phyloP scores from a whole-genome alignment of 106 monocot species.

The Cymbidium sinense region DNA sequence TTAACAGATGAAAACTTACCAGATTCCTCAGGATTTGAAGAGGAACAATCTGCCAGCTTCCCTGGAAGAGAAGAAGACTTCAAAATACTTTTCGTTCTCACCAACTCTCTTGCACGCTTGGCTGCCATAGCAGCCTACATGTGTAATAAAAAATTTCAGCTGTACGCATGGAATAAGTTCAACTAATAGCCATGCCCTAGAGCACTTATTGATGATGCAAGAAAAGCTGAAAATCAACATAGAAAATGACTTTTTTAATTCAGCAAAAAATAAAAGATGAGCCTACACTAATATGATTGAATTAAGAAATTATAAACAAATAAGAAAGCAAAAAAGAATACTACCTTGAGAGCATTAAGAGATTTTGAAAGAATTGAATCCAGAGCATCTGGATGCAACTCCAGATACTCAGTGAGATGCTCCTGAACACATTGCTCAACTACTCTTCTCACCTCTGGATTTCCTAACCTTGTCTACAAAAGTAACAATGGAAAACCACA shows the following conservation, averaged over 20 bases:
- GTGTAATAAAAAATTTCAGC: not conserved
- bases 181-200: not conserved
- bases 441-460: slow-evolving; percentile 88
- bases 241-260: not conserved
- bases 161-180: not conserved
- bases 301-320: not conserved
- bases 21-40: slow-evolving; percentile 82
- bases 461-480: slow-evolving; percentile 85
- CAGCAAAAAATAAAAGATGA: not conserved
- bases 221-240: not conserved
- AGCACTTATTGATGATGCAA: not conserved
- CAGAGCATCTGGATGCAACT: slow-evolving; percentile 77
- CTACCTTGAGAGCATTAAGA: slow-evolving; percentile 92
- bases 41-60: slow-evolving; percentile 91
- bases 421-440: slow-evolving; percentile 97
- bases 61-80: slow-evolving; percentile 98
- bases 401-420: slow-evolving; percentile 81
- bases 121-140: slow-evolving; percentile 94
- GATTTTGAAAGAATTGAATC: slow-evolving; percentile 87
- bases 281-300: not conserved
- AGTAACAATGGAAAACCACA: not conserved
- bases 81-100: slow-evolving; percentile 88
- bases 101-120: slow-evolving; percentile 88
- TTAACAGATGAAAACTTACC: slow-evolving; percentile 33
- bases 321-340: not conserved